Percentiles rank a stretch among this genome's conserved stretches.
These are phyloP conservation scores for Spirogloea muscicola DNA, from an alignment of 139 green algal genomes.

Conservation along the genomic window DNA sequence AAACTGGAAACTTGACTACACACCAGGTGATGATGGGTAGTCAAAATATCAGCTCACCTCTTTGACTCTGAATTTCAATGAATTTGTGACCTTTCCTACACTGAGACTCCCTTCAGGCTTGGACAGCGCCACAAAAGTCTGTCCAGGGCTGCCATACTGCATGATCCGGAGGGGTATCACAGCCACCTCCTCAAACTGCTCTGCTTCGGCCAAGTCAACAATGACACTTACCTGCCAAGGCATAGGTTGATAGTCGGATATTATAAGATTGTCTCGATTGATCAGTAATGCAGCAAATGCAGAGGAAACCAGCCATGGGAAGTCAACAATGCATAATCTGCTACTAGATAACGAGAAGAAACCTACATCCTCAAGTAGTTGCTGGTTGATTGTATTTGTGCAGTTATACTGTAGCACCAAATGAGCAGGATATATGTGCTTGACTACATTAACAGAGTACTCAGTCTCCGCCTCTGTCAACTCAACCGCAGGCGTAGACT, in stretches of 20 bases:
- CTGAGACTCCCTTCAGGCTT: constrained; percentile 55
- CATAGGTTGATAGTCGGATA: too few species aligned
- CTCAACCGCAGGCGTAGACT: constrained; percentile 42
- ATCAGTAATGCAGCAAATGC: too few species aligned
- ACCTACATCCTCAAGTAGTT: constrained; percentile 86
- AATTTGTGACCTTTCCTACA: constrained; percentile 66
- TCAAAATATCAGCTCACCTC: too few species aligned
- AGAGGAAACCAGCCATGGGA: too few species aligned
- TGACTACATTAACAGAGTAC: constrained; percentile 71
- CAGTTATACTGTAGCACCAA: constrained; percentile 95
- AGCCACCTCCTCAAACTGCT: constrained; percentile 76
- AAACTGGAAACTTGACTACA: too few species aligned
- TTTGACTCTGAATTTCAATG: constrained; percentile 92
- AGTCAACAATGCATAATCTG: too few species aligned
- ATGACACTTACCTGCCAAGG: constrained; percentile 61
- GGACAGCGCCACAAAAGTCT: constrained; percentile 75
- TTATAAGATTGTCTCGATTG: too few species aligned
- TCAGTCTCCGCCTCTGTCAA: constrained; percentile 59
- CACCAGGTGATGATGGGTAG: too few species aligned
- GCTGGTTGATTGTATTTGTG: constrained; percentile 95
- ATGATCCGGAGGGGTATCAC: constrained; percentile 75
- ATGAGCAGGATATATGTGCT: constrained; percentile 83
- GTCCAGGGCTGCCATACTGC: constrained; percentile 69
- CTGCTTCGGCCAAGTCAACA: constrained; percentile 82
- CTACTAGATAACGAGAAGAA: too few species aligned